Conservation (phyloP, 352 stramenopile genomes). For the Globisporangium sylvaticum region DNA sequence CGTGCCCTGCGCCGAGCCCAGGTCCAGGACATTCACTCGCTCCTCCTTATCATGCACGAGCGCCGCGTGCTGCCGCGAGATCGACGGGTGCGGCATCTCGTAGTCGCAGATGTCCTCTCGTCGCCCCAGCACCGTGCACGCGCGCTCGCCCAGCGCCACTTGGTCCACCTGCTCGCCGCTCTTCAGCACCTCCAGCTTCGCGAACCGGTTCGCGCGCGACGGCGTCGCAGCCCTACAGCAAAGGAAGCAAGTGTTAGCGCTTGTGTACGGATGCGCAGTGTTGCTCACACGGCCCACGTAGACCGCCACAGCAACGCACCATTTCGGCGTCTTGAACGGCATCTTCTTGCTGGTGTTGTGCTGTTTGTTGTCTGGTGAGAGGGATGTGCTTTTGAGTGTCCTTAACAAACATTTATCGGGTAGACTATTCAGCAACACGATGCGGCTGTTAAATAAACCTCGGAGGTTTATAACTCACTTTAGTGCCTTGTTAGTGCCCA, state of each 20-base stretch:
- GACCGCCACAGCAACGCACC: not conserved
- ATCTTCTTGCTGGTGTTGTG: not conserved
- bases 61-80: constrained; percentile 77
- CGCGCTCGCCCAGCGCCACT: constrained; percentile 40
- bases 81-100: constrained; percentile 70
- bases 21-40: constrained; percentile 59
- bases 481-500: no score
- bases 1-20: constrained; percentile 81
- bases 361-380: not conserved
- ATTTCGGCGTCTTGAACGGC: constrained; percentile 7
- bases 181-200: constrained; percentile 53
- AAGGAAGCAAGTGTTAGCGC: not conserved
- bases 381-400: not conserved
- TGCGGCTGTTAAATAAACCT: no score
- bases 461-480: no score
- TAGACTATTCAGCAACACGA: no score
- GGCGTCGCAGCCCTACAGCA: constrained; percentile 45
- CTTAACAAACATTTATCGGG: not conserved
- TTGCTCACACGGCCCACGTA: not conserved
- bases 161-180: constrained; percentile 38
- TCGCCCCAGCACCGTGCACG: constrained; percentile 69
- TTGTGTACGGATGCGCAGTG: not conserved
- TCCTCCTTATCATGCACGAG: constrained; percentile 64
- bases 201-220: constrained; percentile 33
- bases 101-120: constrained; percentile 77